phyloP scores from a whole-genome alignment of 768 basidiomycete species.

The Russula emetica region DNA sequence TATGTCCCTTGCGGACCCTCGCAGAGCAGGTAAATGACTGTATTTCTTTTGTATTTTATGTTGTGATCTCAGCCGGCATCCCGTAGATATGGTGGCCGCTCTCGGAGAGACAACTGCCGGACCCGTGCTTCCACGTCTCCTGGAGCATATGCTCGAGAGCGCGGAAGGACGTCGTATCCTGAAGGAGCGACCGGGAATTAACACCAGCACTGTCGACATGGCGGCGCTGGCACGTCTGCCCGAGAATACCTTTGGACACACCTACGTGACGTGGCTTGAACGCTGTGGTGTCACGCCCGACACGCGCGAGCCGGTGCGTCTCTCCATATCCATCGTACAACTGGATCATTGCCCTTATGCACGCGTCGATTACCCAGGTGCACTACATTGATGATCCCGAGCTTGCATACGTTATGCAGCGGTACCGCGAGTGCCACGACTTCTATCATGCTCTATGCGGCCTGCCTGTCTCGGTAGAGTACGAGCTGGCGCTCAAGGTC shows the following conservation, averaged over 20 bases:
- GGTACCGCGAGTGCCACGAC: conserved; percentile 97
- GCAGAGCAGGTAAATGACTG: conserved; percentile 66
- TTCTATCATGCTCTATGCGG: conserved; percentile 91
- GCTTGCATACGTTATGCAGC: conserved; percentile 95
- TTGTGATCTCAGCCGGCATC: neutral
- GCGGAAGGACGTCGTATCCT: conserved; percentile 82
- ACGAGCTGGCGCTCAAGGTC: conserved; percentile 90
- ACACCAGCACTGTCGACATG: conserved; percentile 71
- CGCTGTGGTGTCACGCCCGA: conserved; percentile 88
- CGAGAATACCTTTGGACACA: conserved; percentile 77
- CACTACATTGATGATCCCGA: conserved; percentile 94
- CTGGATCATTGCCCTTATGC: conserved; percentile 1
- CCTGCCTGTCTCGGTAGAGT: conserved; percentile 84
- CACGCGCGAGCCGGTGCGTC: conserved; percentile 78
- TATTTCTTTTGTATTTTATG: neutral
- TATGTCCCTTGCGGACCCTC: conserved; percentile 75
- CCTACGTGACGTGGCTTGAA: conserved; percentile 88
- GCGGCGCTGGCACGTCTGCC: conserved; percentile 58
- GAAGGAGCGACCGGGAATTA: conserved; percentile 78
- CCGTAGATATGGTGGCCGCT: conserved; percentile 90
- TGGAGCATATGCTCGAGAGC: conserved; percentile 72
- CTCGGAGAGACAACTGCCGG: conserved; percentile 91
- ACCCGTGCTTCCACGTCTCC: conserved; percentile 65
- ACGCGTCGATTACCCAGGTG: conserved; percentile 50
- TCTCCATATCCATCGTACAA: neutral